Base-by-base conservation (phyloP, 1,139 yeast genomes). In the Oligophagozyma castellii region DNA sequence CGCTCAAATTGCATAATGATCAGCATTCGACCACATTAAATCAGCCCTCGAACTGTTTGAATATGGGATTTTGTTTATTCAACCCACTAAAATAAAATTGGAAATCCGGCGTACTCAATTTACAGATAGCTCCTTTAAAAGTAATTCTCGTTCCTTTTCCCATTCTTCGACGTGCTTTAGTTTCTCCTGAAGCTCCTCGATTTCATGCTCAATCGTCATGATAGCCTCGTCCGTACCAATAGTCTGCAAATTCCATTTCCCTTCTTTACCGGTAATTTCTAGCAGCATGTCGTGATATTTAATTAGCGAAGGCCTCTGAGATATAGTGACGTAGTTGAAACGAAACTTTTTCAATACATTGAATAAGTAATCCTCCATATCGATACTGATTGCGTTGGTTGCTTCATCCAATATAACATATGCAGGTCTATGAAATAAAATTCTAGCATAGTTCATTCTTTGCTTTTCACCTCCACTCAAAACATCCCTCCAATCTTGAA, bases 391-490 rank as follows among this genome's bases (percentile, higher is more conserved):
- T 0, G 96, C 95, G 48, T 84, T 80, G 7, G 95, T 86, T 19
- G 93, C 81, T 55, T 86, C 95, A 55, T 86, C 96, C 39, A 86
- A 65, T 5, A 86, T 72, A 3, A 86, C 89, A 54, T 80, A 79
- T 49, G 68, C 67, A 25, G 95, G 95, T 31, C 67, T 66, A 53
- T 79, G 80, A 58, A 78, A 83, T 42, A 86, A 61, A 5, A 86
- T 70, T 43, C 95, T 65, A 1, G 95, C 95, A 61, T 86, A 79
- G 56, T 84, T 75, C 51, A 84, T 68, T 46, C 95, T 70, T 59
- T 86, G 96, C 58, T 83, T 78, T 52, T 86, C 96, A 31, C 96
- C 96, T 12, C 96, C 96, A 54, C 93, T 77, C 42, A 86, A 67
- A 12, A 86, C 81, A 50, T 79, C 93, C 47, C 76, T 76, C 96